phyloP scores from a whole-genome alignment of 257 asterid species.

The Paraleonurus japonicus region DNA sequence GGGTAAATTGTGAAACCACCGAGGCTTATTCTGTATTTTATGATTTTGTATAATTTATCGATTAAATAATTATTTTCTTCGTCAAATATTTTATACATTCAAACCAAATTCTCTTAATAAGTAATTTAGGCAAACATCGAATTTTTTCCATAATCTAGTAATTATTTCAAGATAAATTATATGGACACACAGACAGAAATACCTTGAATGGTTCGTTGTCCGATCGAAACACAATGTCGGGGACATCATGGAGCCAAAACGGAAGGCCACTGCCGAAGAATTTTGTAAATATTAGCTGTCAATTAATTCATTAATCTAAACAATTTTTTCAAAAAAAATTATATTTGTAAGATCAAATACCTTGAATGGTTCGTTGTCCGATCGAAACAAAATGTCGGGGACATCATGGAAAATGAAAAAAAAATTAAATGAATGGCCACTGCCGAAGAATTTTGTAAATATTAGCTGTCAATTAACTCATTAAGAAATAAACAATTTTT shows the following conservation, averaged over 20 bases:
- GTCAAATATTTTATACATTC: too few species aligned
- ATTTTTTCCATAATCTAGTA: background rate
- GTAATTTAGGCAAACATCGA: too few species aligned
- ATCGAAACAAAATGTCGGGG: constrained; percentile 58
- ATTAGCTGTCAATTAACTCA: background rate
- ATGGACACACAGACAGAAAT: background rate
- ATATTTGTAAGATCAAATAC: too few species aligned
- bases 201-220: constrained; percentile 85
- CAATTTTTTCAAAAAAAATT: too few species aligned
- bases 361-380: constrained; percentile 79
- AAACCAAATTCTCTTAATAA: too few species aligned
- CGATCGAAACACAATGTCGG: constrained; percentile 59
- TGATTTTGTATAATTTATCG: too few species aligned
- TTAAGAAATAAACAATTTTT: background rate
- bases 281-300: background rate
- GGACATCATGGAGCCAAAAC: constrained; percentile 87
- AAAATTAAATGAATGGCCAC: too few species aligned
- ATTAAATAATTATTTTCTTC: too few species aligned
- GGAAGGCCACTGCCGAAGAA: constrained; percentile 64
- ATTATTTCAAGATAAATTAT: background rate
- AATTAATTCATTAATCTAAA: too few species aligned
- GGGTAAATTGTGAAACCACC: too few species aligned
- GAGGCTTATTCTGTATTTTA: too few species aligned
- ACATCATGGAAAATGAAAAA: constrained; percentile 84
- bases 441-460: constrained; percentile 4